These are phyloP conservation scores for Phallus indusiatus DNA, from an alignment of 768 basidiomycete species.

Conservation along the genomic window DNA sequence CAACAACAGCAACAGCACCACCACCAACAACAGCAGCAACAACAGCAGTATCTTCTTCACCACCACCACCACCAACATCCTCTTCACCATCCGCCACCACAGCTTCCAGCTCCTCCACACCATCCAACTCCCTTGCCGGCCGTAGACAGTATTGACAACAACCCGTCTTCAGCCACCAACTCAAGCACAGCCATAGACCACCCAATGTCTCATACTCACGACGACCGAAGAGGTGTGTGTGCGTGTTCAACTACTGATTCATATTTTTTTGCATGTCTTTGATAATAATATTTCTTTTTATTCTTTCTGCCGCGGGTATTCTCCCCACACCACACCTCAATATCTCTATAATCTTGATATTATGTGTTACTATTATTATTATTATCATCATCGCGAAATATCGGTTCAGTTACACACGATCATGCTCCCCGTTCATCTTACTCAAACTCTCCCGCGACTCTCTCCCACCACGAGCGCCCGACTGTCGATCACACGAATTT, in stretches of 20 bases:
- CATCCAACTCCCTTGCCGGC: not conserved
- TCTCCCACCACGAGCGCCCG: constrained; percentile 19
- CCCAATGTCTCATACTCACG: not conserved
- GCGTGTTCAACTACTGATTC: no score
- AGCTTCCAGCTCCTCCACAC: not conserved
- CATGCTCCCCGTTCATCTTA: constrained; percentile 22
- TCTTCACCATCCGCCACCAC: not conserved
- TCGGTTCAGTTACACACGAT: constrained; percentile 20
- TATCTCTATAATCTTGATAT: no score
- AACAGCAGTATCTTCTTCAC: constrained; percentile 3
- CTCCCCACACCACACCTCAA: constrained; percentile 36
- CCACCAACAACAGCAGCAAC: not conserved
- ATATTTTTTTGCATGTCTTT: not conserved
- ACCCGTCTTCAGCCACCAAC: not conserved
- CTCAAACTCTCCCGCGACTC: constrained; percentile 19
- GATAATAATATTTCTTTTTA: not conserved
- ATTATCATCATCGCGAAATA: constrained; percentile 20
- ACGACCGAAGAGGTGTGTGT: not conserved
- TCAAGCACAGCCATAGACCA: not conserved
- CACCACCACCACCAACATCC: constrained; percentile 5
- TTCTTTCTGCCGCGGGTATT: constrained; percentile 16
- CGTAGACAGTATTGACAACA: not conserved
- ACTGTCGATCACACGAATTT: constrained; percentile 28
- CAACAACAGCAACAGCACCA: not conserved
- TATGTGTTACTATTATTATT: no score